These are phyloP conservation scores for Solanum gandarillasii DNA, from an alignment of 257 asterid genomes.

Conservation along the genomic window DNA sequence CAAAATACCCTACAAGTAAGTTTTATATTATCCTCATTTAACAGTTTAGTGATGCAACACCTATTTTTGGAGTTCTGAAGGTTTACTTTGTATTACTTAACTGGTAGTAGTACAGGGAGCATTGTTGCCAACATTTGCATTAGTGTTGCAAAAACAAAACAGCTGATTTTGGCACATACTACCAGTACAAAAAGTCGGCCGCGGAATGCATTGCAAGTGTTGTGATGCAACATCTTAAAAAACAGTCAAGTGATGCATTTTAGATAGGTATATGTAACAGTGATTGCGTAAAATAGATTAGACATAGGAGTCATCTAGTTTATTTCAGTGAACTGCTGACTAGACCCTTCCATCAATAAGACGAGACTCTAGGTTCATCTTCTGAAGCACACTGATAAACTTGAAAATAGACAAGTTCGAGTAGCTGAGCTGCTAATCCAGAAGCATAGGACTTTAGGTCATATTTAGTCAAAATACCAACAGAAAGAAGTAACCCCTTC, in stretches of 20 bases:
- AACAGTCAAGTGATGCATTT: neutral
- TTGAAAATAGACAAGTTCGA: neutral
- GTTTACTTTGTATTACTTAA: neutral
- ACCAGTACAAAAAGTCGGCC: neutral
- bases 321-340: neutral
- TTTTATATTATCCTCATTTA: neutral
- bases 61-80: neutral
- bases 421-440: neutral
- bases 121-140: neutral
- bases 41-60: neutral
- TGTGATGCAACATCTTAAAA: neutral
- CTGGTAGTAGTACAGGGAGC: neutral
- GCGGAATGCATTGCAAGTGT: neutral
- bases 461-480: neutral
- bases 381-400: neutral
- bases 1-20: neutral
- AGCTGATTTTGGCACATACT: neutral
- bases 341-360: neutral
- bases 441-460: neutral
- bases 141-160: neutral
- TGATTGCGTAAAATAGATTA: neutral
- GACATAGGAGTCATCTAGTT: neutral
- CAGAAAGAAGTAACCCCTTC: neutral
- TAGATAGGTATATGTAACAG: neutral
- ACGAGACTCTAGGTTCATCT: neutral